Evolutionary conservation across 352 stramenopile genomes (phyloP), one percentile per base, ranked within the genome.

Genomic region (Pythium folliculosum): DNA sequence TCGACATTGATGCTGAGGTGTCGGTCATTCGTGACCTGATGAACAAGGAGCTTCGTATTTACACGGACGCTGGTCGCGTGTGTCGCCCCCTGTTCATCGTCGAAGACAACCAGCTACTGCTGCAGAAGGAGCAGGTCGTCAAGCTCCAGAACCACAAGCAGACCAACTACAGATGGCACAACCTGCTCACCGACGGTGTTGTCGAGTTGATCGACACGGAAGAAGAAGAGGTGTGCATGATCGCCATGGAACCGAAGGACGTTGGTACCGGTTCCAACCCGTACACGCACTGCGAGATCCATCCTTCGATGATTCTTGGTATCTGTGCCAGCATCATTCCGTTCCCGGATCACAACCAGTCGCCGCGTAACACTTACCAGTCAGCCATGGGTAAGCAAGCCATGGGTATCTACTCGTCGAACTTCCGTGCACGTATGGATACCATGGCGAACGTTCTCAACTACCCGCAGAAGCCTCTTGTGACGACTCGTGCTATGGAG

Each of bases 321-420:
- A 98, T 99, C 65, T 99, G 97, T 78, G 97, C 98, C 37, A 99
- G 94, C 65, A 99, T 99, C 76, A 99, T 99, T 89, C 98, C 98
- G 21, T 99, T 99, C 86, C 97, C 98, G 0, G 97, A 99, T 84
- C 98, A 99, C 90, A 99, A 99, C 78, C 98, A 99, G 82, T 99
- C 93, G 78, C 98, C 98, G 56, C 95, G 98, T 95, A 99, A 99
- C 86, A 99, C 97, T 35, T 99, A 99, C 75, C 97, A 99, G 80
- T 97, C 89, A 72, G 97, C 98, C 67, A 99, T 99, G 98, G 98
- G 98, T 53, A 99, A 99, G 82, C 98, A 99, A 78, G 97, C 98
- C 37, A 99, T 99, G 97, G 80, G 87, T 67, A 99, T 99, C 64
- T 99, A 99, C 79, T 91, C 93, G 5, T 99, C 95, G 17, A 99